phyloP scores from a whole-genome alignment of 148 eudicot genomes.

The Camellia granthamiana region DNA sequence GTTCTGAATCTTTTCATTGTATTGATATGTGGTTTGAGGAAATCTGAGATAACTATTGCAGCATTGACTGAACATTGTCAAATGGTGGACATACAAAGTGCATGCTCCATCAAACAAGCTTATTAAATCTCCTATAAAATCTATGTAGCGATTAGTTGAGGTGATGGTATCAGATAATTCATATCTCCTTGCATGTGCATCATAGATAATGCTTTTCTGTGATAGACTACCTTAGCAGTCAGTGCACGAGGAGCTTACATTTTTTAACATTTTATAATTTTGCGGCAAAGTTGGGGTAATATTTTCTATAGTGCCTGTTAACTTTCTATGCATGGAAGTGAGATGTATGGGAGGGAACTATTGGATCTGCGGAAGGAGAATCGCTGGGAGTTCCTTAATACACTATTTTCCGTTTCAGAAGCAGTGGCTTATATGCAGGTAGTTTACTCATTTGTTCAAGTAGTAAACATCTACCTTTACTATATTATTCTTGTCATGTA shows the following conservation, averaged over 20 bases:
- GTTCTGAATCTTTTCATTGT: slow-evolving; percentile 14
- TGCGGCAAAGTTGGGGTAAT: slow-evolving; percentile 6
- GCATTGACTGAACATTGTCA: neutral
- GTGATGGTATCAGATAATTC: slow-evolving; percentile 8
- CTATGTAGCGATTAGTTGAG: neutral
- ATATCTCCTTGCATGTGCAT: slow-evolving; percentile 8
- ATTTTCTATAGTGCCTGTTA: slow-evolving; percentile 28
- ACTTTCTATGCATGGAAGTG: slow-evolving; percentile 75
- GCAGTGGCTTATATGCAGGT: slow-evolving; percentile 99
- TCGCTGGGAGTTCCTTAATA: slow-evolving; percentile 97
- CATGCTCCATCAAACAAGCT: neutral
- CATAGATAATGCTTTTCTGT: neutral
- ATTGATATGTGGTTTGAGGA: neutral
- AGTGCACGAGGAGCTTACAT: neutral
- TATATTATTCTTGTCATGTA: neutral
- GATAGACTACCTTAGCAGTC: neutral
- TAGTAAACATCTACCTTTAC: neutral
- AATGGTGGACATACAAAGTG: slow-evolving; percentile 9
- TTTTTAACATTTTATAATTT: neutral
- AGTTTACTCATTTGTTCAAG: slow-evolving; percentile 12
- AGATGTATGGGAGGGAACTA: slow-evolving; percentile 95
- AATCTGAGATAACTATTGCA: neutral
- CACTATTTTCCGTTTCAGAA: slow-evolving; percentile 94
- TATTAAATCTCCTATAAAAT: neutral
- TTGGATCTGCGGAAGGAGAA: slow-evolving; percentile 90